These are phyloP conservation scores for Acanthamoeba sp. DNA, from an alignment of 208 protist genomes.

Conservation along the genomic window DNA sequence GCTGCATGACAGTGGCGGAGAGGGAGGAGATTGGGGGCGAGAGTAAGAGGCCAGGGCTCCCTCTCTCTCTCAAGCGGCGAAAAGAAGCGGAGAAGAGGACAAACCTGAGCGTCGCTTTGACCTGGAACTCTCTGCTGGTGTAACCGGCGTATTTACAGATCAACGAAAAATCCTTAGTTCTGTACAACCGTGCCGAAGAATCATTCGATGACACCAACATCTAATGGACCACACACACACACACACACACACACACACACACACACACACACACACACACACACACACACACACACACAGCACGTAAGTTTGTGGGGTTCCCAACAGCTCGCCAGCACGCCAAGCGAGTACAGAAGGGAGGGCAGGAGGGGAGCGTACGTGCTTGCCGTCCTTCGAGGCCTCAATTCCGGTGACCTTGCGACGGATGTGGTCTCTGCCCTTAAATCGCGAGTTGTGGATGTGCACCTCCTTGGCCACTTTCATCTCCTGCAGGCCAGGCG, in stretches of 20 bases:
- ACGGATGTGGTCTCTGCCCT: constrained; percentile 23
- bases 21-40: neutral
- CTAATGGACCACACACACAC: constrained; percentile 15
- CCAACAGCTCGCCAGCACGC: too few relatives aligned
- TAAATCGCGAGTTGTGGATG: constrained; percentile 46
- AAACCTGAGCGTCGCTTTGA: constrained; percentile 60
- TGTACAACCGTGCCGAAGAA: constrained; percentile 84
- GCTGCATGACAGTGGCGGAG: neutral
- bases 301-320: too few relatives aligned
- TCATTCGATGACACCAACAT: constrained; percentile 89
- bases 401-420: constrained; percentile 79
- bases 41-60: neutral
- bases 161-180: constrained; percentile 84
- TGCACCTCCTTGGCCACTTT: constrained; percentile 28
- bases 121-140: constrained; percentile 41
- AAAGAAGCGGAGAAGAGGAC: neutral
- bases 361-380: constrained; percentile 2
- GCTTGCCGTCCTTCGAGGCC: constrained; percentile 71
- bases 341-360: too few relatives aligned
- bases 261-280: too few relatives aligned
- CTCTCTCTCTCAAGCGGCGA: too few relatives aligned
- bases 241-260: too few relatives aligned
- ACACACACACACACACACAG: too few relatives aligned
- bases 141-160: constrained; percentile 82
- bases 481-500: constrained; percentile 51